Evolutionary conservation across 441 rosid species (phyloP), one percentile per base, ranked within the genome.

Genomic region (Pelargonium myrrhifolium): DNA sequence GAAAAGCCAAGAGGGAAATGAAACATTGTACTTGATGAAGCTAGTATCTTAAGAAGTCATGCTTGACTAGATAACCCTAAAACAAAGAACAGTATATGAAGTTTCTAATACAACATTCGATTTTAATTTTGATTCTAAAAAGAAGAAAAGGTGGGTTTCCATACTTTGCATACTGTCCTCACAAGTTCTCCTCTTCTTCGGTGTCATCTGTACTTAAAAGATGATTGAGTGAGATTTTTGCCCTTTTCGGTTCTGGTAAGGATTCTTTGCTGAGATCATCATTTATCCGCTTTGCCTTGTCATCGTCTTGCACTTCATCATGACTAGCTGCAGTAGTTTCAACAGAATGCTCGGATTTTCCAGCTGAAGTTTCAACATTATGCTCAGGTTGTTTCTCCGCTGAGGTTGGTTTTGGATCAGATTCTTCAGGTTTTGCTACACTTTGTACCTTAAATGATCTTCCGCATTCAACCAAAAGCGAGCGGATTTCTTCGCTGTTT

Each of bases 221-320:
- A 80, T 90, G 98, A 69, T 76, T 76, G 22, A 90, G 96, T 39
- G 79, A 65, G 56, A 89, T 80, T 70, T 79, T 90, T 1, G 85
- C 84, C 76, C 73, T 87, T 76, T 90, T 93, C 1, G 76, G 79
- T 74, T 69, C 79, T 5, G 68, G 5, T 1, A 77, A 71, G 53
- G 75, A 70, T 72, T 81, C 92, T 69, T 66, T 70, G 6, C 17
- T 45, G 55, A 77, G 81, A 15, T 80, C 81, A 9, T 69, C 84
- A 9, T 68, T 81, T 78, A 84, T 88, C 82, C 90, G 87, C 72
- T 85, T 74, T 18, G 20, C 65, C 5, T 11, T 67, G 40, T 75
- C 84, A 56, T 60, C 76, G 66, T 76, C 77, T 56, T 63, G 51
- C 17, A 4, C 18, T 47, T 59, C 64, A 9, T 71, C 72, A 4